These are phyloP conservation scores for Lactarius sp. DNA, from an alignment of 768 basidiomycete genomes.

Conservation along the genomic window DNA sequence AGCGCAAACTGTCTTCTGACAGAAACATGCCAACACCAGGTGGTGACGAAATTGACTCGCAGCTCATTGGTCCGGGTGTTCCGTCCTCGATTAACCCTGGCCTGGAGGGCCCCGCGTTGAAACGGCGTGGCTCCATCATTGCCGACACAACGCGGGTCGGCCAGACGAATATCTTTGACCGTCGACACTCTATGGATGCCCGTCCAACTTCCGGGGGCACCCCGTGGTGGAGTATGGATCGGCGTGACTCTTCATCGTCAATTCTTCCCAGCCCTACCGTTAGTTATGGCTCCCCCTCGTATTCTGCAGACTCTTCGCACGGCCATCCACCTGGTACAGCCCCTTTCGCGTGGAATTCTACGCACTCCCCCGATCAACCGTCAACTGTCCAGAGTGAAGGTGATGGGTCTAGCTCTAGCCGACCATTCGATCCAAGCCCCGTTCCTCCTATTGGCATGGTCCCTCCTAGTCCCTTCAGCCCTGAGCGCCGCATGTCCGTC, in stretches of 20 bases:
- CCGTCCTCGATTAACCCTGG: constrained; percentile 56
- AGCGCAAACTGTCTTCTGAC: constrained; percentile 81
- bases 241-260: constrained; percentile 71
- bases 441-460: constrained; percentile 39
- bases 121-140: constrained; percentile 78
- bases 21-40: constrained; percentile 46
- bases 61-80: constrained; percentile 63
- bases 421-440: constrained; percentile 46
- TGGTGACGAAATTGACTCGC: constrained; percentile 61
- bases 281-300: constrained; percentile 48
- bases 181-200: constrained; percentile 71
- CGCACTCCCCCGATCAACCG: constrained; percentile 36
- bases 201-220: constrained; percentile 35
- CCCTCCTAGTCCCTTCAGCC: constrained; percentile 52
- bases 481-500: constrained; percentile 75
- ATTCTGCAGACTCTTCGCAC: constrained; percentile 61
- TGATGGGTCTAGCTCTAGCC: constrained; percentile 30
- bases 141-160: constrained; percentile 74
- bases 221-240: constrained; percentile 60
- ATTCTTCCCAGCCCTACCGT: constrained; percentile 60
- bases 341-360: constrained; percentile 68
- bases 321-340: constrained; percentile 57
- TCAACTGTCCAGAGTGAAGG: constrained; percentile 30
- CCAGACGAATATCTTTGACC: constrained; percentile 71
- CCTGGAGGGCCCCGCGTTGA: constrained; percentile 63